Base-by-base conservation (phyloP, 768 basidiomycete species). In the Rhizopogon sp. region DNA sequence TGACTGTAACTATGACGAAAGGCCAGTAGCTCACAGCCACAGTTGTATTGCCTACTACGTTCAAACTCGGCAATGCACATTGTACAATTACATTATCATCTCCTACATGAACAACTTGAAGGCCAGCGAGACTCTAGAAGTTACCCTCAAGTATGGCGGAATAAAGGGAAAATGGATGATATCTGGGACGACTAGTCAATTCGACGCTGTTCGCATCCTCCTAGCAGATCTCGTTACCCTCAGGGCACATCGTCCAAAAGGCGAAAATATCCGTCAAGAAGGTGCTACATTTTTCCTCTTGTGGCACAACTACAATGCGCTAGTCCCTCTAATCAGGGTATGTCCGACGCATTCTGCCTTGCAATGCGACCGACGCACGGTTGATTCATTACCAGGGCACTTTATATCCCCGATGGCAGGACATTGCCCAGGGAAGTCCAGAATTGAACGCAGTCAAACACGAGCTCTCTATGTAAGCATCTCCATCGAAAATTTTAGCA, bases 171-270 rank as follows among this genome's bases (percentile, higher is more conserved):
- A 20, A 39, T 54, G 49, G 8, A 50, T 67, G 46, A 50, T 56
- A 39, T 52, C 56, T 5, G 55, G 61, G 6, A 20, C 50, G 0
- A 54, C 5, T 57, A 66, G 2, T 59, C 59, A 31, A 40, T 43
- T 6, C 29, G 20, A 25, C 16, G 65, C 49, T 10, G 56, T 67
- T 40, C 58, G 58, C 39, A 62, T 60, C 44, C 52, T 69, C 39
- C 62, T 70, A 51, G 60, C 56, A 41, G 68, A 70, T 54, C 63
- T 71, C 29, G 54, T 42, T n/a, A 57, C 56, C 39, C 69, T 70
- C 39, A 65, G 69, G 51, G 69, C 66, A 2, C 67, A 70, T 44
- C 61, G 57, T 0, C 69, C 67, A 0, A 60, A 66, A 20, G 58
- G 66, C 16, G 70, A 47, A 52, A 69, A 69, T 55, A 60, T 69